Evolutionary conservation across 352 stramenopile species (phyloP).

Genomic region (Phytophthora aleatoria): DNA sequence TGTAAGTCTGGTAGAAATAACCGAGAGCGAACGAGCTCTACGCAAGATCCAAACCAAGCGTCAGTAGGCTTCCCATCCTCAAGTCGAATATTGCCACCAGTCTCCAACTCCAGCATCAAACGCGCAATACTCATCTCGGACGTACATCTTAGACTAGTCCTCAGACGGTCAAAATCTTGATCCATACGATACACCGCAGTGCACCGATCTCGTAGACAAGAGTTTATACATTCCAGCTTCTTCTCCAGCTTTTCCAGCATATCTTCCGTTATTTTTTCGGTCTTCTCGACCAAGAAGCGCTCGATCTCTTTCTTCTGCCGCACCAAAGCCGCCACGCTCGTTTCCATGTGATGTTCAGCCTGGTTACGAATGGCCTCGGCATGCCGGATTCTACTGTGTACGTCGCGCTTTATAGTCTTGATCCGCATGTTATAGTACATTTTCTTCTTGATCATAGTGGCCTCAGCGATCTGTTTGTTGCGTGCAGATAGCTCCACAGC

Average conservation of each 20-base stretch:
- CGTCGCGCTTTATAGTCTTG: slow-evolving; percentile 88
- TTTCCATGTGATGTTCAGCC: slow-evolving; percentile 55
- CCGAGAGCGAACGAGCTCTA: slow-evolving; percentile 80
- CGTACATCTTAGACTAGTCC: slow-evolving; percentile 44
- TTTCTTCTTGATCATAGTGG: slow-evolving; percentile 94
- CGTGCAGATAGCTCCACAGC: slow-evolving; percentile 74
- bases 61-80: slow-evolving; percentile 86
- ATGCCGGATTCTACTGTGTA: slow-evolving; percentile 57
- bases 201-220: slow-evolving; percentile 48
- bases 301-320: slow-evolving; percentile 78
- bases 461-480: slow-evolving; percentile 89
- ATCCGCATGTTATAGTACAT: slow-evolving; percentile 97
- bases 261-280: slow-evolving; percentile 8
- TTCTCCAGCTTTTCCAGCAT: slow-evolving; percentile 31
- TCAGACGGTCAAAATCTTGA: slow-evolving; percentile 61
- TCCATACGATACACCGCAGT: slow-evolving; percentile 55
- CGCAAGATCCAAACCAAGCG: slow-evolving; percentile 85
- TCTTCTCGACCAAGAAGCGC: slow-evolving; percentile 36
- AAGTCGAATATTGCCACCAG: slow-evolving; percentile 90
- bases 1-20: slow-evolving; percentile 63
- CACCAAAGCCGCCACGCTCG: slow-evolving; percentile 46
- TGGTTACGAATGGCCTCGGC: slow-evolving; percentile 48
- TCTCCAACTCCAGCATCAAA: slow-evolving; percentile 90
- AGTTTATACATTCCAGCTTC: slow-evolving; percentile 50
- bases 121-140: slow-evolving; percentile 81